phyloP scores from a whole-genome alignment of 495 filamentous ascomycete genomes.

The Hyaloscypha finlandica region DNA sequence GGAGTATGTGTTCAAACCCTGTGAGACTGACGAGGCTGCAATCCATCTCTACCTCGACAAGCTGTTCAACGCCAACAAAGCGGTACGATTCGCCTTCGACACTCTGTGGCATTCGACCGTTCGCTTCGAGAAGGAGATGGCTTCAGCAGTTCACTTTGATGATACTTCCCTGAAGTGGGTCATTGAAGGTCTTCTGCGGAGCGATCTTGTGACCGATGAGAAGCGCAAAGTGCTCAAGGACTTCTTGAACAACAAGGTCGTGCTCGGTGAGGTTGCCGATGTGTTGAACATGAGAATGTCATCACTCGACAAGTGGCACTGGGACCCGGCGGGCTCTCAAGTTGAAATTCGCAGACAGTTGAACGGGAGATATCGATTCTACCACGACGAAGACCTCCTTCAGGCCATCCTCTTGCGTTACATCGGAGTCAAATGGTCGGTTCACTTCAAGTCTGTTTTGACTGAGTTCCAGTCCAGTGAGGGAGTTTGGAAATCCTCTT shows the following conservation, averaged over 20 bases:
- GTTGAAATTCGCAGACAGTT: slow-evolving; percentile 62
- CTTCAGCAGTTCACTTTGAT: slow-evolving; percentile 40
- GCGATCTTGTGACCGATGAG: slow-evolving; percentile 59
- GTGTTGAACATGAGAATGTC: slow-evolving; percentile 68
- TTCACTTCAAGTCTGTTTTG: slow-evolving; percentile 50
- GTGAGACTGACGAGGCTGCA: slow-evolving; percentile 42
- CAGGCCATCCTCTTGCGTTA: slow-evolving; percentile 65
- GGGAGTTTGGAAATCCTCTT: slow-evolving; percentile 43
- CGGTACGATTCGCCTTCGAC: slow-evolving; percentile 40
- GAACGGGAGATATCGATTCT: slow-evolving; percentile 62
- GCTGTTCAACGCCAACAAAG: slow-evolving; percentile 46
- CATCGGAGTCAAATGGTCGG: slow-evolving; percentile 61
- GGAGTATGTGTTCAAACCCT: slow-evolving; percentile 36
- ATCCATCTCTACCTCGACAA: slow-evolving; percentile 52
- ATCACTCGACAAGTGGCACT: slow-evolving; percentile 59
- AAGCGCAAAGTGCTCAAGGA: slow-evolving; percentile 58
- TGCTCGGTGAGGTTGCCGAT: slow-evolving; percentile 60
- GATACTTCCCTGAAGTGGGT: slow-evolving; percentile 45
- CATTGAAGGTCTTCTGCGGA: slow-evolving; percentile 53
- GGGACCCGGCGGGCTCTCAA: slow-evolving; percentile 47
- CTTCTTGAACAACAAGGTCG: slow-evolving; percentile 55
- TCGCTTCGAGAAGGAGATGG: slow-evolving; percentile 45
- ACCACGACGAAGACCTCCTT: slow-evolving; percentile 66
- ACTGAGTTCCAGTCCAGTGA: slow-evolving; percentile 37
- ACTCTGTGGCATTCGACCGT: slow-evolving; percentile 43